Conservation (phyloP, 1,284 basidiomycete species). For the Crocinoboletus sp. region DNA sequence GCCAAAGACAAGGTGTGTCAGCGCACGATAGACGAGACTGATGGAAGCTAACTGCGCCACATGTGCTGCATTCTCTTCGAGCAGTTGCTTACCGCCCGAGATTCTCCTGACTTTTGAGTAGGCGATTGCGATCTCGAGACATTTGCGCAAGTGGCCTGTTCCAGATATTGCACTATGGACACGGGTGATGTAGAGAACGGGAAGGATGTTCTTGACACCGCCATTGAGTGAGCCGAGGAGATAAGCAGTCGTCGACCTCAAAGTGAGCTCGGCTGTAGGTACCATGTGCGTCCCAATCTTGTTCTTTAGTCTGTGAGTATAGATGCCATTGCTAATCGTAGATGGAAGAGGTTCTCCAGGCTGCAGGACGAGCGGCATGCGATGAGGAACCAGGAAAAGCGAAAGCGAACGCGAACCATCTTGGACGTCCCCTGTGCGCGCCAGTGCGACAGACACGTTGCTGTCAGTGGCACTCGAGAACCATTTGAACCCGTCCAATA, state of each 20-base stretch:
- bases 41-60: slow-evolving; percentile 58
- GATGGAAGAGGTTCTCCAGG: slow-evolving; percentile 39
- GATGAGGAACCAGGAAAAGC: slow-evolving; percentile 66
- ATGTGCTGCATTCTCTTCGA: slow-evolving; percentile 57
- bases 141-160: slow-evolving; percentile 56
- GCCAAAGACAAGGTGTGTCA: slow-evolving; percentile 61
- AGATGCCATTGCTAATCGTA: slow-evolving; percentile 62
- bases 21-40: slow-evolving; percentile 58
- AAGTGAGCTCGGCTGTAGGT: slow-evolving; percentile 73
- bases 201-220: slow-evolving; percentile 67
- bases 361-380: slow-evolving; percentile 45
- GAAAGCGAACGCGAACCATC: slow-evolving; percentile 62
- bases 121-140: slow-evolving; percentile 57
- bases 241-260: slow-evolving; percentile 60
- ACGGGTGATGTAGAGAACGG: slow-evolving; percentile 75
- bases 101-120: slow-evolving; percentile 59
- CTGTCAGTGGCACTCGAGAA: slow-evolving; percentile 82
- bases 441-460: slow-evolving; percentile 66
- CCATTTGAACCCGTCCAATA: slow-evolving; percentile 74
- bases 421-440: slow-evolving; percentile 54
- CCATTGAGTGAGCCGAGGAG: slow-evolving; percentile 58
- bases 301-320: slow-evolving; percentile 71
- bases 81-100: slow-evolving; percentile 43
- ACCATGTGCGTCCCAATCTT: slow-evolving; percentile 76
- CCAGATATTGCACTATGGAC: slow-evolving; percentile 62